Evolutionary conservation across 345 rosid genomes (phyloP), one percentile per base, ranked within the genome.

Genomic region (Reutealis trisperma): DNA sequence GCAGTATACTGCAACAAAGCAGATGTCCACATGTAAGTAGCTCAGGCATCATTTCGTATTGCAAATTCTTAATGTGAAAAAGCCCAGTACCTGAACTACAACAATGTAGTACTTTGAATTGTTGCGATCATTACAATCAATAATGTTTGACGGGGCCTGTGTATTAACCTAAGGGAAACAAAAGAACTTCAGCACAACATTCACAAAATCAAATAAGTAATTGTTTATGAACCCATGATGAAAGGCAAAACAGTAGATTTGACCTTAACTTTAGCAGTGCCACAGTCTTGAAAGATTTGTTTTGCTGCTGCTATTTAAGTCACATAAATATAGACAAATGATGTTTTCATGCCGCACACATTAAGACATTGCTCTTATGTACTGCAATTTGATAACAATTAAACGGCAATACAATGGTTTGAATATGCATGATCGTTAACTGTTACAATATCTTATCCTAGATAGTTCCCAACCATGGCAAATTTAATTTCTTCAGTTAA

Each of bases 81-180:
- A 45, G 27, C 15, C 64, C 58, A 49, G 63, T 84, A 96, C 98
- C 96, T 90, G 98, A 84, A 95, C 94, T 16, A 93, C 92, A 70
- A 92, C 93, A 67, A 87, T 77, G 80, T 90, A 93, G 79, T 90
- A 95, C 83, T 93, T 95, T 4, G 97, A 92, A 84, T 96, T 78
- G 86, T 90, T 92, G 19, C 80, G 85, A 71, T 96, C 90, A 73
- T 88, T 90, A 71, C 98, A 96, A 78, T 93, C 94, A 77, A 82
- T 78, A 12, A 93, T 78, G 34, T 84, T 75, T 11, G 97, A 76
- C 30, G 88, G 85, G 22, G 99, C 94, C 79, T 90, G 96, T 3
- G 96, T 92, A 80, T 93, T 93, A 69, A 93, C 92, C 99, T 91
- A 86, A 55, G 27, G n/a, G 27, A 71, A 71, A 70, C 1, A n/a